Evolutionary conservation across 2,329 filamentous ascomycete species (phyloP).

Genomic region (Stylonectria norvegica): DNA sequence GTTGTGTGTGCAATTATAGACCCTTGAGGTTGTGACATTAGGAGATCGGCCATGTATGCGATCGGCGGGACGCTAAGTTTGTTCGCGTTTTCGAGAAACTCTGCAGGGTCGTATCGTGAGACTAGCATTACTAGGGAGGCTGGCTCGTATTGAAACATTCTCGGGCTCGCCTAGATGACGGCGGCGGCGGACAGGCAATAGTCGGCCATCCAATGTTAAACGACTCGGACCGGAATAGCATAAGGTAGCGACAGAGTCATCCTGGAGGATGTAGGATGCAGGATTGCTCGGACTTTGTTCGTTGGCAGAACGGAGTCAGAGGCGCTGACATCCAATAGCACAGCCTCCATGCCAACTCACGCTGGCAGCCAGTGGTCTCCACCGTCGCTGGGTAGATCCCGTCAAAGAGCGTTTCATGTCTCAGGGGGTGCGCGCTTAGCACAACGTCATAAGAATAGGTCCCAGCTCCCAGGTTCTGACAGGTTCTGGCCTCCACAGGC

Average conservation of each 20-base stretch:
- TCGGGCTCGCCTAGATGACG: not conserved
- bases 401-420: slow-evolving; percentile 23
- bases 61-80: not conserved
- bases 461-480: slow-evolving; percentile 11
- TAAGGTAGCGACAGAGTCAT: no score
- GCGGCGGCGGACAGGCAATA: not conserved
- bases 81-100: not conserved
- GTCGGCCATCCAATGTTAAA: no score
- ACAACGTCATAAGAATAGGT: slow-evolving; percentile 25
- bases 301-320: slow-evolving; percentile 14
- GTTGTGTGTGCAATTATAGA: no score
- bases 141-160: not conserved
- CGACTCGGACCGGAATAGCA: no score
- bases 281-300: slow-evolving; percentile 3
- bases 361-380: slow-evolving; percentile 21
- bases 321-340: slow-evolving; percentile 14
- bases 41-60: not conserved
- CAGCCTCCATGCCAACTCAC: slow-evolving; percentile 22
- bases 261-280: not conserved
- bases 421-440: slow-evolving; percentile 27
- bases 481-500: slow-evolving; percentile 6
- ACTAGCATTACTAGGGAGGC: not conserved
- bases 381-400: slow-evolving; percentile 15
- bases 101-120: not conserved
- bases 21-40: no score